Evolutionary conservation across 768 basidiomycete genomes (phyloP).

Genomic region (Pholiota conissans): DNA sequence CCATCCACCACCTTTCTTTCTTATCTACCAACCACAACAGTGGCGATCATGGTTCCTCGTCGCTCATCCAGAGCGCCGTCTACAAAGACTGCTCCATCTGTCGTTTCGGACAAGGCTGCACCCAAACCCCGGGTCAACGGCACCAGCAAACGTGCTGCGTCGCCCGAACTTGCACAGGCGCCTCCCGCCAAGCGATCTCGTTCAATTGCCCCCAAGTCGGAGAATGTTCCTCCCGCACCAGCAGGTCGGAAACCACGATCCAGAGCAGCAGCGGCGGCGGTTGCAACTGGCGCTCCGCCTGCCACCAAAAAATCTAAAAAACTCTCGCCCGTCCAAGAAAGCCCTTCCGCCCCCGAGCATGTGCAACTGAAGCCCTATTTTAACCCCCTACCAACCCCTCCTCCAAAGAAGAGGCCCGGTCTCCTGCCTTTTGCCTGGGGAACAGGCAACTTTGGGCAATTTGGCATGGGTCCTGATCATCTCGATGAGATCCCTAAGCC

Average conservation of each 20-base stretch:
- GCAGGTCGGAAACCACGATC: slow-evolving; percentile 21
- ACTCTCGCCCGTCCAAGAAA: slow-evolving; percentile 22
- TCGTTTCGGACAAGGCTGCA: slow-evolving; percentile 25
- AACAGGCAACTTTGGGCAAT: slow-evolving; percentile 92
- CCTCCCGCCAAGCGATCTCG: slow-evolving; percentile 54
- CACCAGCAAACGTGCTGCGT: slow-evolving; percentile 50
- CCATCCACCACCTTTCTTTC: slow-evolving; percentile 7
- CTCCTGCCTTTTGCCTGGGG: slow-evolving; percentile 86
- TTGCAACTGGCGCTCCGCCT: too few relatives aligned
- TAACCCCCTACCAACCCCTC: slow-evolving; percentile 63
- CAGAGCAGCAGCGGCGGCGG: slow-evolving; percentile 17
- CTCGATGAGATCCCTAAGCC: slow-evolving; percentile 77
- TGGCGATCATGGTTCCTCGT: slow-evolving; percentile 39
- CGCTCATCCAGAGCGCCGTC: slow-evolving; percentile 56
- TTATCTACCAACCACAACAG: slow-evolving; percentile 5
- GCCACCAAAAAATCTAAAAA: slow-evolving; percentile 19
- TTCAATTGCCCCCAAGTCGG: slow-evolving; percentile 41
- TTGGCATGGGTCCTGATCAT: slow-evolving; percentile 81
- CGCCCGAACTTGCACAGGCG: slow-evolving; percentile 40
- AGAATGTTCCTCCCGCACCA: slow-evolving; percentile 37
- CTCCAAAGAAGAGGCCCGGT: slow-evolving; percentile 59
- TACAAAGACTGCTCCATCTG: slow-evolving; percentile 37
- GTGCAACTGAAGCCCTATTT: slow-evolving; percentile 54
- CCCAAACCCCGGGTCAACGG: slow-evolving; percentile 33
- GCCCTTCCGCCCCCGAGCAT: slow-evolving; percentile 16